Evolutionary conservation across 2,329 filamentous ascomycete species (phyloP), one percentile per base, ranked within the genome.

Genomic region (Fusarium sp.): DNA sequence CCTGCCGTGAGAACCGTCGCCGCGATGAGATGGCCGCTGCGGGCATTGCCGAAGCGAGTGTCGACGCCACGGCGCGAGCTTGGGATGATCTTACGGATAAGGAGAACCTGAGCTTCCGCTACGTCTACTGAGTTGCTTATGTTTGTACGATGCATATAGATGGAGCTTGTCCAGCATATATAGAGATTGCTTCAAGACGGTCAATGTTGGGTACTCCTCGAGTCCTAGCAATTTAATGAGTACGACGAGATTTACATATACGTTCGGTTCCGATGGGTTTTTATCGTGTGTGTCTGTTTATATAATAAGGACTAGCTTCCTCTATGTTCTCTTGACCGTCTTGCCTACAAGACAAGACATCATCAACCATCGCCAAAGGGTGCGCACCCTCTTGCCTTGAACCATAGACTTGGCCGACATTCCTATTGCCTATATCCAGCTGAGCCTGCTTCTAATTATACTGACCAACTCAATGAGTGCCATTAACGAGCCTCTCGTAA

Each of bases 51-150:
- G 82, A 82, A 72, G 83, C 82, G 1, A 82, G 77, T 4, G 84
- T 85, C 20, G 58, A 50, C 3, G 32, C 37, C 41, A 64, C 61
- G 25, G n/a, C n/a, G 16, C 88, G 90, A 75, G 89, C 48, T 43
- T 64, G 34, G 30, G 89, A 91, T 77, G 90, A 92, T 76, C 82
- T 90, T 78, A 92, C 90, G 6, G 90, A 92, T 78, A 84, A 81
- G 80, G 87, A 91, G 84, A 92, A 91, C 76, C 75, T 85, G 30
- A 87, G 88, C 70, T 91, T 91, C 80, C 84, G 88, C 64, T 91
- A 91, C 77, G 86, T 88, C 10, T 86, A 84, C 78, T 87, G 82
- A 72, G 35, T 20, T 39, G n/a, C 16, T 41, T 32, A 27, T n/a
- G 7, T 27, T 37, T 16, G 9, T 39, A 58, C 16, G 16, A 58